Base-by-base conservation (phyloP, 2,329 filamentous ascomycete genomes). In the Pseudocercospora fuligena region DNA sequence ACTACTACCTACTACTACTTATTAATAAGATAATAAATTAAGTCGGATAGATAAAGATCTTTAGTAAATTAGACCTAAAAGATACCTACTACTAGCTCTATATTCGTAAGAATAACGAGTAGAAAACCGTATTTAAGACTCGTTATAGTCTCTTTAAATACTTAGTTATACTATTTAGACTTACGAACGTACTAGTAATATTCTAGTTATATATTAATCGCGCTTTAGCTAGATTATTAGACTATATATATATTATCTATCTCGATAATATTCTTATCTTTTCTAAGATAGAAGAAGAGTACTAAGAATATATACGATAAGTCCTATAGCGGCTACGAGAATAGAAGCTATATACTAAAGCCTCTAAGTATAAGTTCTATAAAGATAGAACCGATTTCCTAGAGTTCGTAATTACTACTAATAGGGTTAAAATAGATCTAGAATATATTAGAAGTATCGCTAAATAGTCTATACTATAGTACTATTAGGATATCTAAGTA, bases 301-400 rank as follows among this genome's bases (percentile, higher is more conserved):
- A 36, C 33, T 16, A 16, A 33, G 31, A 33, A 47, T n/a, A 47
- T 47, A n/a, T 64, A 47, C 60, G 60, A 3, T 25, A n/a, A 14
- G 58, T 70, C 43, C 56, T 68, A 47, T 29, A 64, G 12, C 4
- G 51, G 8, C 61, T 69, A 6, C 40, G 47, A 19, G 61, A 62
- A 16, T 43, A 46, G 3, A 43, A 51, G 5, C 33, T 73, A 53
- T 68, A 67, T 57, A 33, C 56, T n/a, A 68, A 69, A 31, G 40
- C 36, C 12, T 63, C 61, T 54, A 72, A 71, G 46, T 70, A 60
- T 36, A 36, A 53, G 3, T 72, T 73, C 54, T 64, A 64, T 66
- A 70, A 27, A 62, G 72, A 43, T 3, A n/a, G 70, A 31, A 61
- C 71, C 33, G 40, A 68, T 25, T 73, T 69, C 63, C 53, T 73